Base-by-base conservation (phyloP, 2,329 filamentous ascomycete species). In the Ascochyta pisi region DNA sequence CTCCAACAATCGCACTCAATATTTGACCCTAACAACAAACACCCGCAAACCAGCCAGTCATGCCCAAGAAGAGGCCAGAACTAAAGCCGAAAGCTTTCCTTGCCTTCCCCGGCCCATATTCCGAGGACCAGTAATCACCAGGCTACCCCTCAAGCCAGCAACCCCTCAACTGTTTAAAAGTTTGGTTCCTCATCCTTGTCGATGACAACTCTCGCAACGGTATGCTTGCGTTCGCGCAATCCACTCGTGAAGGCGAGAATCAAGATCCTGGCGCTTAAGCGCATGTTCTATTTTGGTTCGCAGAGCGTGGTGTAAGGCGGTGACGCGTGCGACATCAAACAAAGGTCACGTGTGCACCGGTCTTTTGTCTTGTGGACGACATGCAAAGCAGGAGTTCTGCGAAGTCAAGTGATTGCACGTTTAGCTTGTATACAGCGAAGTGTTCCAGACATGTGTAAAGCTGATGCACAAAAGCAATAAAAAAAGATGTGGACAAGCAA, bases 201-300 rank as follows among this genome's bases (percentile, higher is more conserved):
- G 27, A 22, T 44, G 48, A 26, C 24, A 34, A 29, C 26, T 33
- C 48, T n/a, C 22, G 26, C 48, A 48, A 48, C 49, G 43, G 33
- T 48, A 54, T 64, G 54, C 50, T 47, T 44, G 55, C 39, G 54
- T 44, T 45, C 44, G 44, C 29, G 31, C 38, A 42, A 38, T 13
- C 41, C 33, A 39, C n/a, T 16, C 33, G 3, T 48, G 31, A 12
- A 48, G 38, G 33, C 44, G 37, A 42, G 31, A 40, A n/a, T 13
- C 16, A 4, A 27, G 23, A 45, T 48, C 27, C 47, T 31, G 53
- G 53, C 47, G 47, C 35, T 31, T 50, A 41, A 19, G 13, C 12
- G 26, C 12, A 15, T 29, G 16, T 47, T 42, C 53, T 56, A 51
- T 56, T 56, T 56, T 12, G 4, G 38, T 47, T 42, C 29, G 12